Base-by-base conservation (phyloP, 2,329 filamentous ascomycete species). In the Alternaria novae-zelandiae region DNA sequence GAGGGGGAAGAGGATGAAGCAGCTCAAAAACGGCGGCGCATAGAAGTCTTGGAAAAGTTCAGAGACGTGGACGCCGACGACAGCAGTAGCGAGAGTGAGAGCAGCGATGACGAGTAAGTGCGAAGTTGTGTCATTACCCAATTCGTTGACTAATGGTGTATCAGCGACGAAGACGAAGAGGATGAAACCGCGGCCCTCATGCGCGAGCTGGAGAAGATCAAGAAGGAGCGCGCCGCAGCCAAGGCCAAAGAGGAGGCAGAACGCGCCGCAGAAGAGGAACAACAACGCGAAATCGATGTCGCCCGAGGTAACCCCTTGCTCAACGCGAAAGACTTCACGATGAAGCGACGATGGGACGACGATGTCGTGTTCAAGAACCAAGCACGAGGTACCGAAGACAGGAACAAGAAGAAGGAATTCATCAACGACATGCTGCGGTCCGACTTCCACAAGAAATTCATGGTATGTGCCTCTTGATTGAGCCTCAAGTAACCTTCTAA, bases 361-460 rank as follows among this genome's bases (percentile, higher is more conserved):
- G 96, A 99, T 78, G 96, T 99, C 12, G 94, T 99, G 3, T 99
- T 99, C 83, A 98, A 97, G 85, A 99, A 99, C 80, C 96, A 99
- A 83, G 96, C 95, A 32, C 88, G 96, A 63, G 96, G 95, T 9
- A 97, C 94, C 0, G 95, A 98, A 77, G 93, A 97, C 67, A 94
- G 91, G 84, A 89, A 91, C 67, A 94, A 91, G 84, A 94, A 91
- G 84, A 96, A 95, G 84, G 94, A 97, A 81, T 99, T 99, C 82
- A 94, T 99, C 80, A 99, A 99, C 78, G 94, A 98, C 81, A 85
- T 97, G 75, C 83, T 98, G 67, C 90, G 95, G 66, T 97, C 94
- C 28, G 96, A 99, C 81, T 99, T 99, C 81, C 96, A 99, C 84
- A 96, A 94, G 82, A 90, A 94, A 67, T 99, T 99, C 81, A 99